These are phyloP conservation scores for Pseudopyricularia javanii DNA, from an alignment of 2,329 filamentous ascomycete genomes.

Conservation along the genomic window DNA sequence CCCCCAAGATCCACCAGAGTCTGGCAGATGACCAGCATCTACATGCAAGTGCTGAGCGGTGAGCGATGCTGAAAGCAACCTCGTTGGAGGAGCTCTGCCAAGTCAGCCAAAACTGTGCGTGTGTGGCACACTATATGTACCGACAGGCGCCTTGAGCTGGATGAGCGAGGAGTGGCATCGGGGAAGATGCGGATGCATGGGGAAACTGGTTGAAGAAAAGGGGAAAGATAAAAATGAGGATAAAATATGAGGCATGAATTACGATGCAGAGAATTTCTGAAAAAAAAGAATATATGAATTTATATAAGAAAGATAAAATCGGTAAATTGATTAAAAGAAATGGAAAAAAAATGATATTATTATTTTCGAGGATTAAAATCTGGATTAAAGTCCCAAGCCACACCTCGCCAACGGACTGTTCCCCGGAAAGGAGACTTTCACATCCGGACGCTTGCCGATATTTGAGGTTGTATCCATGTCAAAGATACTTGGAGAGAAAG, in stretches of 20 bases:
- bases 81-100: neutral
- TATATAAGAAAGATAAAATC: neutral
- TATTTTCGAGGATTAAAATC: neutral
- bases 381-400: neutral
- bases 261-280: neutral
- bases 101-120: neutral
- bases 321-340: neutral
- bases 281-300: neutral
- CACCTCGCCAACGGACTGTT: neutral
- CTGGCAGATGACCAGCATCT: neutral
- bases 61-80: neutral
- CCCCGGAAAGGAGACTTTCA: too few species aligned
- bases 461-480: neutral
- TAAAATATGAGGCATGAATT: neutral
- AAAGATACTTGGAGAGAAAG: neutral
- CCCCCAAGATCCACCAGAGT: neutral
- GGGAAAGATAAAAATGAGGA: neutral
- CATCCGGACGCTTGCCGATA: too few species aligned
- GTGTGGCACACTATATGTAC: neutral
- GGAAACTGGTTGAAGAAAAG: neutral
- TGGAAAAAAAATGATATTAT: too few species aligned
- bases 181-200: neutral
- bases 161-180: neutral
- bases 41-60: neutral
- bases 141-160: neutral